Base-by-base conservation (phyloP, 108 stramenopile species). In the Schizochytrium sp. region DNA sequence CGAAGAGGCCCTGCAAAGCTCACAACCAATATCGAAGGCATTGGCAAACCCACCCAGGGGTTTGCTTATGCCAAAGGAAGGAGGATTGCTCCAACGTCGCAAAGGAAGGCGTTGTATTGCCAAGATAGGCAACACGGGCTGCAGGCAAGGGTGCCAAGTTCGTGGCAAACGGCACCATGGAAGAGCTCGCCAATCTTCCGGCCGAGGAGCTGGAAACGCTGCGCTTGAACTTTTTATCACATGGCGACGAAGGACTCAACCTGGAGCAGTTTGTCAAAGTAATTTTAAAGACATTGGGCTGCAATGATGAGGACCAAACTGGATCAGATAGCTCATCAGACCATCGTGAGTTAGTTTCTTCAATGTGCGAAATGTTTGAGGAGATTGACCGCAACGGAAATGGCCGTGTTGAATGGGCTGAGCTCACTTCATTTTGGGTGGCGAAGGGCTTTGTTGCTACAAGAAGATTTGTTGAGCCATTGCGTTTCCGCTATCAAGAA, bases 381-480 rank as follows among this genome's bases (percentile, higher is more conserved):
- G 73, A 83, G 19, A 83, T 83, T 4, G 73, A 83, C 19, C 73
- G 73, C 50, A 83, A 83, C 40, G 73, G 73, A 4, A 83, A 83
- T 38, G 73, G 73, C 15, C 17, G 45, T 4, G 73, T 83, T 8
- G 73, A 83, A 19, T 83, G 73, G 73, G 50, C 49, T n/a, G 73
- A 83, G 73, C 50, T 83, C 19, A 83, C 73, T 4, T 47, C 49
- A 8, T 83, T 53, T 19, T 83, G 73, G 49, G 73, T 83, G 28
- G 73, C 47, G 28, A 53, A 47, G 49, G 73, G 73, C 46, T 83
- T 83, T 46, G 73, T 83, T 17, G 73, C 73, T 4, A 83, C 73
- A 8, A 46, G 73, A 46, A 83, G 73, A 19, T 38, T 83, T 38
- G 50, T 83, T 38, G 73, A 83, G 45, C 73, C 73, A 8, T 50